Base-by-base conservation (phyloP, 1,284 basidiomycete genomes). In the Sphaerobolus stellatus region DNA sequence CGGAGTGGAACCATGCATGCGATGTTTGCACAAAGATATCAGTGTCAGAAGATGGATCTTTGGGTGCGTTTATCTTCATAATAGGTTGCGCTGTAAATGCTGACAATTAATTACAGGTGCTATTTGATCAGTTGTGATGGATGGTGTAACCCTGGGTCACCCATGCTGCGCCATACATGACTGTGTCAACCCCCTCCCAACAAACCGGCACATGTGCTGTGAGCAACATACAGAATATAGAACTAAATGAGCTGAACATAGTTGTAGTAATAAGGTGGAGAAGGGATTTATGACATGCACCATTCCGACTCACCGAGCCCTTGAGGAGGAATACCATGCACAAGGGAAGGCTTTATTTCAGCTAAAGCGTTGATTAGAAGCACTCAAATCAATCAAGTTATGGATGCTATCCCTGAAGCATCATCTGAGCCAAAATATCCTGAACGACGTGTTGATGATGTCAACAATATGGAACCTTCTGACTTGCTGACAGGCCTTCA, bases 81-180 rank as follows among this genome's bases (percentile, higher is more conserved):
- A n/a, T n/a, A n/a, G n/a, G n/a, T n/a, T n/a, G n/a, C n/a, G n/a
- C n/a, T n/a, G n/a, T n/a, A n/a, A n/a, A n/a, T n/a, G n/a, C n/a
- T n/a, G n/a, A n/a, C n/a, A n/a, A n/a, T n/a, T n/a, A n/a, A n/a
- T n/a, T n/a, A n/a, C n/a, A n/a, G n/a, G n/a, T n/a, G n/a, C n/a
- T n/a, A n/a, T n/a, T n/a, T n/a, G 50, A 7, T 54, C 64, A 2
- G 58, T 63, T n/a, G 67, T 72, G 9, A 62, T 58, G 9, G 68
- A 72, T 54, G 69, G 70, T 5, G 56, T 71, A 13, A 61, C 62
- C 11, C 61, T 72, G 24, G 68, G 68, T 1, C 67, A 64, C 47
- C 67, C 68, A 1, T 67, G 67, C 46, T 73, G 72, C 56, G 56
- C 48, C 4, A 57, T 59, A 1, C 63, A 65, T 28, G 48, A 63